These are phyloP conservation scores for Cordyceps fumosorosea DNA, from an alignment of 2,329 filamentous ascomycete species.

Conservation along the genomic window DNA sequence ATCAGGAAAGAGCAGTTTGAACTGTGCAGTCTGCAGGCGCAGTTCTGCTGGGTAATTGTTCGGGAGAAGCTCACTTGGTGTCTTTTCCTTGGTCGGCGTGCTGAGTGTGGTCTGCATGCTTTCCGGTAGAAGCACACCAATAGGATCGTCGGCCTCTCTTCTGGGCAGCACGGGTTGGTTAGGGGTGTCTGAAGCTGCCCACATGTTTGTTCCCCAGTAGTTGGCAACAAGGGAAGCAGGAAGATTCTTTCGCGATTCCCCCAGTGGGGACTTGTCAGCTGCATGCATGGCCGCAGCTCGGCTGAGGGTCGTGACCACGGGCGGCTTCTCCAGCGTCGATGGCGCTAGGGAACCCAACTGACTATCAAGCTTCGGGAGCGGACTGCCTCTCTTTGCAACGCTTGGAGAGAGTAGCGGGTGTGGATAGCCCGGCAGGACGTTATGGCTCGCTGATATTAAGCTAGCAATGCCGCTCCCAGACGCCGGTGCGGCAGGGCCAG, in stretches of 20 bases:
- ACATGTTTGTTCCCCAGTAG: conserved; percentile 84
- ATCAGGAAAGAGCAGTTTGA: conserved; percentile 81
- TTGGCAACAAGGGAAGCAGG: conserved; percentile 87
- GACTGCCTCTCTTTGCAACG: conserved; percentile 22
- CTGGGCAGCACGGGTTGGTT: conserved; percentile 26
- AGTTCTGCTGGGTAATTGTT: conserved; percentile 74
- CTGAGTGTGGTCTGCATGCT: conserved; percentile 24
- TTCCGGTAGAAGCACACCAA: conserved; percentile 33
- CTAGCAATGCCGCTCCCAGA: conserved; percentile 66
- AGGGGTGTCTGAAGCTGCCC: conserved; percentile 38
- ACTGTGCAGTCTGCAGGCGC: conserved; percentile 84
- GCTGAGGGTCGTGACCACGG: conserved; percentile 78
- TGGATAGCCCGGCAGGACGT: conserved; percentile 58
- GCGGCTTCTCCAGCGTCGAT: conserved; percentile 73
- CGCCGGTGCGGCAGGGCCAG: conserved; percentile 31
- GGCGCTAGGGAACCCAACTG: conserved; percentile 66
- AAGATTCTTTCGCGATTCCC: conserved; percentile 63
- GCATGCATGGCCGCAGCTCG: conserved; percentile 76
- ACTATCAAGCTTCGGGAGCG: conserved; percentile 37
- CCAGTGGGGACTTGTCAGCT: conserved; percentile 63
- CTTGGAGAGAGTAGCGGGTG: conserved; percentile 25
- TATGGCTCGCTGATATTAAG: conserved; percentile 79
- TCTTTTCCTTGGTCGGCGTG: conserved; percentile 25
- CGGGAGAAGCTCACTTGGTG: conserved; percentile 53
- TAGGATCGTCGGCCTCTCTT: conserved; percentile 32